A percentile compares a stretch with the other conserved stretches of the same genome.
Evolutionary conservation across 352 stramenopile species (phyloP).

Genomic region (Plasmopara viticola): DNA sequence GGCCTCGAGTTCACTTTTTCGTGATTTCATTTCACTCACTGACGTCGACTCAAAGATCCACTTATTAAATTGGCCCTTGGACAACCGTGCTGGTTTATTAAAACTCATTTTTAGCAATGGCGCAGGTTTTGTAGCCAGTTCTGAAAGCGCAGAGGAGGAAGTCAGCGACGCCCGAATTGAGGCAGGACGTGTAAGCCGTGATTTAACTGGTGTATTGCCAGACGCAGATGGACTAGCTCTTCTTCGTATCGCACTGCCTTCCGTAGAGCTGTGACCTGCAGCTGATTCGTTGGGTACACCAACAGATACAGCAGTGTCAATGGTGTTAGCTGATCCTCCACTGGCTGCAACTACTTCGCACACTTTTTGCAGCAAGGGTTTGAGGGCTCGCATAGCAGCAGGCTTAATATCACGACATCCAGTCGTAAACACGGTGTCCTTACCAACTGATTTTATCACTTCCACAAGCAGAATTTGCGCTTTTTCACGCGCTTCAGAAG

Average conservation of each 20-base stretch:
- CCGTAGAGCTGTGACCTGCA: slow-evolving; percentile 9
- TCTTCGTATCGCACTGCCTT: slow-evolving; percentile 16
- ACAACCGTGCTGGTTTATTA: slow-evolving; percentile 49
- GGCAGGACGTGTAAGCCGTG: slow-evolving; percentile 27
- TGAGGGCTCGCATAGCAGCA: slow-evolving; percentile 77
- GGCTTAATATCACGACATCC: slow-evolving; percentile 81
- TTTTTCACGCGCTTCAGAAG: slow-evolving; percentile 75
- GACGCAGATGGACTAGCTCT: slow-evolving; percentile 20
- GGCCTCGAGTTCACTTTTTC: slow-evolving; percentile 66
- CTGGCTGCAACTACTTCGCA: slow-evolving; percentile 35
- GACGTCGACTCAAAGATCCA: slow-evolving; percentile 81
- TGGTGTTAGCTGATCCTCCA: slow-evolving; percentile 2
- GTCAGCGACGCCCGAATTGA: slow-evolving; percentile 23
- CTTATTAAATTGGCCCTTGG: slow-evolving; percentile 70
- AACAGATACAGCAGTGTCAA: slow-evolving; percentile 6
- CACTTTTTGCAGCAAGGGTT: slow-evolving; percentile 81
- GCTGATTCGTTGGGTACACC: slow-evolving; percentile 4
- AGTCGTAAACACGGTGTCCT: slow-evolving; percentile 57
- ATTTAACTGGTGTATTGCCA: slow-evolving; percentile 24
- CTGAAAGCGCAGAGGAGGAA: slow-evolving; percentile 27
- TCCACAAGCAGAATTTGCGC: slow-evolving; percentile 66
- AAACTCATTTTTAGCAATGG: slow-evolving; percentile 60
- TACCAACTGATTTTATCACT: slow-evolving; percentile 79
- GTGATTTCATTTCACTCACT: slow-evolving; percentile 50
- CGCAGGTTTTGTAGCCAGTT: slow-evolving; percentile 31